Conservation (phyloP, 1,284 basidiomycete genomes). For the Irpex sp. region DNA sequence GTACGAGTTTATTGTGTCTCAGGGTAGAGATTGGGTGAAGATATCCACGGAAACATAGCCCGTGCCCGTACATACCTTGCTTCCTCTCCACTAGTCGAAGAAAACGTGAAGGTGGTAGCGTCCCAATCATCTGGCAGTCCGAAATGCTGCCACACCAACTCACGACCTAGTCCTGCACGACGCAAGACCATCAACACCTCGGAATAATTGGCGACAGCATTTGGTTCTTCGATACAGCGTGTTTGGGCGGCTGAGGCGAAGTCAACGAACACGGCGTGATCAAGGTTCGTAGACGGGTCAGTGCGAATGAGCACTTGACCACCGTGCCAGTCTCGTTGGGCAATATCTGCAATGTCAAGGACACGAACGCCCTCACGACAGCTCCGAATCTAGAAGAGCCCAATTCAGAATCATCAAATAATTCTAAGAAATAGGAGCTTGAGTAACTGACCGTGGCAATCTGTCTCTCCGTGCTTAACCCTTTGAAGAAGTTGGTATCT, state of each 20-base stretch:
- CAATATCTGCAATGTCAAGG: conserved; percentile 3
- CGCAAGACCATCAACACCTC: background rate
- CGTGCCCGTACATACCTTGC: too few relatives aligned
- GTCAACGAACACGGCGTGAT: conserved; percentile 3
- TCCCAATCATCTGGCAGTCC: conserved; percentile 7
- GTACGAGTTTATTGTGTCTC: too few relatives aligned
- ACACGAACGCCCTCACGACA: conserved; percentile 3
- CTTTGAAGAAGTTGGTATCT: background rate
- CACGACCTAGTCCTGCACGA: background rate
- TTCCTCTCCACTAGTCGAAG: too few relatives aligned
- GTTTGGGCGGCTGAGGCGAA: conserved; percentile 4
- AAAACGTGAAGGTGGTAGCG: background rate
- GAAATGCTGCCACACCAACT: conserved; percentile 4
- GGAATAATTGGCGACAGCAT: background rate
- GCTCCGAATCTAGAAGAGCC: conserved; percentile 1
- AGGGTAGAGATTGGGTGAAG: too few relatives aligned
- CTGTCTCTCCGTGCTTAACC: background rate
- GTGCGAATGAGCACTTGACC: conserved; percentile 2
- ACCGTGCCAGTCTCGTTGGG: conserved; percentile 4
- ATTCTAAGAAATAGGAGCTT: too few relatives aligned
- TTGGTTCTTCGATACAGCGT: background rate
- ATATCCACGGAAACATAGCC: too few relatives aligned
- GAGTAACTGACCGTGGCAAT: background rate
- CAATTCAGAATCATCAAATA: too few relatives aligned
- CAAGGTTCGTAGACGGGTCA: background rate